A percentile compares a stretch with the other conserved stretches of the same genome.
These are phyloP conservation scores for Eucalyptus polyanthemos DNA, from an alignment of 345 rosid genomes.

Conservation along the genomic window DNA sequence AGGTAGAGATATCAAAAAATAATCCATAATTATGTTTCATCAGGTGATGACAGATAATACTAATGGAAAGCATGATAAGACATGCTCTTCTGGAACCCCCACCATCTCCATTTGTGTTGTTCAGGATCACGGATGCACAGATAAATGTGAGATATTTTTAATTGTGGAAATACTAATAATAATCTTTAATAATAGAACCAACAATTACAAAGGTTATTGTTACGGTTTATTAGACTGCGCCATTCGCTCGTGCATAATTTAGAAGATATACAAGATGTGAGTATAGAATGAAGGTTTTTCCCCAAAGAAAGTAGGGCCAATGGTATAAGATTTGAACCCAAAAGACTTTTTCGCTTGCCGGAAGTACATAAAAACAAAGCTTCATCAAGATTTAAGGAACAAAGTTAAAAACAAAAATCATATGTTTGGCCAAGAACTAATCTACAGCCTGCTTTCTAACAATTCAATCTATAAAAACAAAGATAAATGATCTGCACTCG, in stretches of 20 bases:
- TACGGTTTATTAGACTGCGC: neutral
- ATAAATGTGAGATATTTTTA: neutral
- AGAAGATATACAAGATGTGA: neutral
- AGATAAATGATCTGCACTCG: neutral
- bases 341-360: neutral
- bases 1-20: too few relatives aligned
- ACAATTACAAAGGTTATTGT: neutral
- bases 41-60: too few relatives aligned
- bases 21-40: too few relatives aligned
- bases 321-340: neutral
- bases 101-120: slow-evolving; percentile 70
- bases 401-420: neutral
- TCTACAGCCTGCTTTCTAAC: neutral
- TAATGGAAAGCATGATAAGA: too few relatives aligned
- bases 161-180: neutral
- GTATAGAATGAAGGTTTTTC: neutral
- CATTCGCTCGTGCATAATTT: neutral
- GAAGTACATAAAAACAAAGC: neutral
- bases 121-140: slow-evolving; percentile 47
- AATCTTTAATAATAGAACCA: neutral
- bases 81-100: slow-evolving; percentile 3
- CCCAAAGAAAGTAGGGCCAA: neutral
- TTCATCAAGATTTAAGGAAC: neutral
- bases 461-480: neutral
- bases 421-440: neutral